Evolutionary conservation across 1,284 basidiomycete genomes (phyloP), one percentile per base, ranked within the genome.

Genomic region (Cystobasidium slooffiae): DNA sequence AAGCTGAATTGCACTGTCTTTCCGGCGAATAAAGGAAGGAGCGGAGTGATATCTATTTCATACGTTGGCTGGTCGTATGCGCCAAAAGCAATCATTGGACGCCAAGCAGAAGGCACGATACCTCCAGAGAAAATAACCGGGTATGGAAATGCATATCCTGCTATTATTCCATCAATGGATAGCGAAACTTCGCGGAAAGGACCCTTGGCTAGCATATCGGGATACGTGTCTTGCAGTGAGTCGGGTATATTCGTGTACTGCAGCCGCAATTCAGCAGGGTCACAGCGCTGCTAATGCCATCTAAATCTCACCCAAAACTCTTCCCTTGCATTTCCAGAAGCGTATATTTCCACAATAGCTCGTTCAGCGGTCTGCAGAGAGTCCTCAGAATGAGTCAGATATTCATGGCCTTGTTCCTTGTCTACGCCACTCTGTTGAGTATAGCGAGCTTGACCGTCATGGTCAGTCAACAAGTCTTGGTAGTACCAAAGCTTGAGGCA

Each of bases 121-220:
- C 78, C 77, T 14, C 78, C 78, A 1, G 78, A 78, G 52, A 77
- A 79, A 31, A 78, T 75, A 8, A 79, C 77, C 4, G 77, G 77
- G 51, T 77, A 77, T 6, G 77, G 77, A 41, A 75, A 75, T 0
- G 75, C 75, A 24, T 77, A 64, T 1, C 77, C 77, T n/a, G 66
- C 78, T 6, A 77, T 69, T 9, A 56, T 44, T 18, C 64, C 75
- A 70, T 79, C 77, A n/a, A 79, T 62, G 14, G 51, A 39, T 7
- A 79, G 72, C 61, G 77, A 77, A 9, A 78, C 68, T 52, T 79
- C 78, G 8, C 78, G 75, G 51, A 76, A 76, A 8, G 77, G 76
- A 0, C 78, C 78, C 22, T 31, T 55, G n/a, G n/a, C 53, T 55
- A 55, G 22, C 53, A n/a, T 75, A 75, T 8, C 66, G 69, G 20